Base-by-base conservation (phyloP, 208 protist species). In the Trypanosoma boissoni region DNA sequence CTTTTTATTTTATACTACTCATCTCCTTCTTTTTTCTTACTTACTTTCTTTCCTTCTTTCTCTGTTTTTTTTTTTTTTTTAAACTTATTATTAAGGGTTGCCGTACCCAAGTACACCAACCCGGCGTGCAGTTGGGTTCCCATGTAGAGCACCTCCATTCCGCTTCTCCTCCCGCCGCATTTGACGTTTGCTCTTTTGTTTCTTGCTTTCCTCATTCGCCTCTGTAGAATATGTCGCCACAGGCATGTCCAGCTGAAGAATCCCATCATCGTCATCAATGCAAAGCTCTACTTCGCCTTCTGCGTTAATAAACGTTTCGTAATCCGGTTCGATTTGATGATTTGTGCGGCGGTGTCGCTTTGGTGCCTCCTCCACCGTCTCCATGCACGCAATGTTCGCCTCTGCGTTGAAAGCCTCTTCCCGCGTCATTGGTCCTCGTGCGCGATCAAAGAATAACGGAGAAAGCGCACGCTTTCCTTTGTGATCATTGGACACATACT, bases 201-300 rank as follows among this genome's bases (percentile, higher is more conserved):
- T 88, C 7, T 46, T 53, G 54, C 41, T 23, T 28, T 34, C 14
- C 12, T 23, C n/a, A 23, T 39, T 26, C 45, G 24, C 16, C 45
- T 16, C 10, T 48, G 20, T 28, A 31, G 44, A 36, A 10, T 54
- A 29, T 14, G 59, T 64, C 32, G 16, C 29, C n/a, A n/a, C 8
- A 10, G n/a, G 12, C 21, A n/a, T 3, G 23, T 78, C 77, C 18
- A 92, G 53, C 55, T 87, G 77, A 52, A 95, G 44, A 56, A 96
- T 82, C 23, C 86, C 84, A 57, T 96, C 90, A 48, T 96, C 90
- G 48, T 93, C 86, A 52, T 91, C 83, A 44, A 96, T 80, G 36
- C 76, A 63, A 21, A 96, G 77, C 74, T 93, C 86, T 50, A 92
- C 80, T 58, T 92, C 84, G 0, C 88, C 88, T 10, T 84, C 74